Evolutionary conservation across 2,329 filamentous ascomycete species (phyloP), one percentile per base, ranked within the genome.

Genomic region (Mollisiaceae sp.): DNA sequence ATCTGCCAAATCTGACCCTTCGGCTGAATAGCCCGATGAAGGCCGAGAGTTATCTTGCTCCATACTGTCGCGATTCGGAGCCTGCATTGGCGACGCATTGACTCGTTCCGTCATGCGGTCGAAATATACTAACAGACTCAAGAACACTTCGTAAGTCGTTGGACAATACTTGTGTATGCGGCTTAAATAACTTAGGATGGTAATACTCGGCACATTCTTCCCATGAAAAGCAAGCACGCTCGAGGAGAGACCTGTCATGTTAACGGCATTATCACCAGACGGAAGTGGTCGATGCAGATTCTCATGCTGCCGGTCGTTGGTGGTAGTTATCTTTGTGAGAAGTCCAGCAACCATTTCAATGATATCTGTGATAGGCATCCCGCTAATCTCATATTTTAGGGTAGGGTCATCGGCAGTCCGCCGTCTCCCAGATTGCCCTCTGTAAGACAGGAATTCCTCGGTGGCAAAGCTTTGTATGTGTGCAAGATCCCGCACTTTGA

Each of bases 121-220:
- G 79, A 99, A 99, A 79, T 98, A 99, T 38, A 99, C 94, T 63
- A 99, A 81, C 74, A 99, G 80, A 76, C 94, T 97, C 66, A 99
- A 81, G 76, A 99, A 99, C 0, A 99, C 95, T 79, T 99, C 95
- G 77, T 97, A 99, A 0, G 95, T 98, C 6, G 95, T 98, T 0
- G 95, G 95, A 75, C 95, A 99, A 80, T 99, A 99, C 81, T 97
- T 97, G 81, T 99, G 94, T 76, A 99, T 98, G 66, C 95, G 89
- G 73, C 90, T 94, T 61, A 99, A 82, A 75, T 99, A 99, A 83
- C 93, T 98, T 67, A 97, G 82, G 67, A 99, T 98, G 22, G 94
- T 97, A 74, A 99, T 99, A 75, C 91, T 95, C 1, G 95, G 95
- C 12, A 98, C 92, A 71, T 99, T 99, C 80, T 97, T 98, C 71